These are phyloP conservation scores for Pulveroboletus ravenelii DNA, from an alignment of 768 basidiomycete species.

Conservation along the genomic window DNA sequence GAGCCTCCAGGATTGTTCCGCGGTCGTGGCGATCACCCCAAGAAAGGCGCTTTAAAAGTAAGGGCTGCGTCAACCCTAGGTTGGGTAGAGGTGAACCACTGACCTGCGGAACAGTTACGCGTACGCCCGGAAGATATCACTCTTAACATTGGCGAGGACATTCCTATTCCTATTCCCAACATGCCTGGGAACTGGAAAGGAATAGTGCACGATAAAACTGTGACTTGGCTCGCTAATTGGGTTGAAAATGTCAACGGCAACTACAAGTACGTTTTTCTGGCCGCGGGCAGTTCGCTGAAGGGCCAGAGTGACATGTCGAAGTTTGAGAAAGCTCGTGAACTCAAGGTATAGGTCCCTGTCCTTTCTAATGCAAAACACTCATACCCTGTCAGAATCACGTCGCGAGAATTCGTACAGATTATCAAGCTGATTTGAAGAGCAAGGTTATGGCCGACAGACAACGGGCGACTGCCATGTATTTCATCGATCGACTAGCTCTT, in stretches of 20 bases:
- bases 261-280: conserved; percentile 96
- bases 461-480: conserved; percentile 98
- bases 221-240: conserved; percentile 99
- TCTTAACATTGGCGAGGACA: conserved; percentile 82
- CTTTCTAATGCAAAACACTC: not conserved
- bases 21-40: conserved; percentile 97
- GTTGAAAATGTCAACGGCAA: conserved; percentile 96
- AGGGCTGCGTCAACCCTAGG: conserved; percentile 12
- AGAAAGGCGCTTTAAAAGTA: conserved; percentile 94
- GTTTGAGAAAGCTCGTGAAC: conserved; percentile 95
- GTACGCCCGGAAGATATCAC: conserved; percentile 94
- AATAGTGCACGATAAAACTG: conserved; percentile 88
- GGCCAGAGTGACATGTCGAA: conserved; percentile 97
- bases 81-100: conserved; percentile 3
- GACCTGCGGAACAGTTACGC: conserved; percentile 52
- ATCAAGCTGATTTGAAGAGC: conserved; percentile 74
- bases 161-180: conserved; percentile 79
- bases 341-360: conserved; percentile 58
- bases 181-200: conserved; percentile 89
- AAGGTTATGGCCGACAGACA: conserved; percentile 95
- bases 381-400: conserved; percentile 66
- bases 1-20: conserved; percentile 99
- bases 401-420: conserved; percentile 86
- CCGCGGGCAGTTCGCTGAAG: conserved; percentile 95
- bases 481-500: conserved; percentile 94